Evolutionary conservation across 2,329 filamentous ascomycete species (phyloP).

Genomic region (Fusarium begoniae): DNA sequence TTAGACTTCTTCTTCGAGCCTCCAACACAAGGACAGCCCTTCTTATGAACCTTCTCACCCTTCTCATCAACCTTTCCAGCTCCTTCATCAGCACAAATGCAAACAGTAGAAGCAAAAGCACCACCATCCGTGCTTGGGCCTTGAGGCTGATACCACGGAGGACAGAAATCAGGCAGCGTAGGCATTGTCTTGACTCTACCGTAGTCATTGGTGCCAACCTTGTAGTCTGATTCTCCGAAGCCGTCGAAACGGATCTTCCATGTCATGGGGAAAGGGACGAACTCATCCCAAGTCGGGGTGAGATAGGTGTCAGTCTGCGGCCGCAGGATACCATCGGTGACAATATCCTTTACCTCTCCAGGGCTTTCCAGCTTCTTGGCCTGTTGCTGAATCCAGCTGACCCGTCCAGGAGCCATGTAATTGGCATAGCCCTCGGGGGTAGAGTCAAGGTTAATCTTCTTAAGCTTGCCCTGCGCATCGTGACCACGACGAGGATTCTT

Average conservation of each 20-base stretch:
- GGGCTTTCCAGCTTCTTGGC: neutral
- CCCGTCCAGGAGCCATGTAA: conserved; percentile 26
- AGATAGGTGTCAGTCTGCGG: neutral
- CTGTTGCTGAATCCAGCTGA: neutral
- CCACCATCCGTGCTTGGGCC: neutral
- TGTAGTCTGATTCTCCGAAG: neutral
- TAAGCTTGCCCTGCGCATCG: conserved; percentile 29
- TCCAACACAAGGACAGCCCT: neutral
- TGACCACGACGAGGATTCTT: conserved; percentile 37
- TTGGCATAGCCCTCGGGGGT: conserved; percentile 32
- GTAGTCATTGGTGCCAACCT: neutral
- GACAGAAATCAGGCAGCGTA: neutral
- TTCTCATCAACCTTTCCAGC: neutral
- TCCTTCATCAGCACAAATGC: neutral
- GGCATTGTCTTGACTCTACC: neutral
- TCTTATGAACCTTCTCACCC: neutral
- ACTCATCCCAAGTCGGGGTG: neutral
- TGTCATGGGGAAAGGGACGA: conserved; percentile 6
- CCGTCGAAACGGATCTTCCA: conserved; percentile 8
- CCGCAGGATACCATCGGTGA: neutral
- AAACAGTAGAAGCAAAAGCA: neutral
- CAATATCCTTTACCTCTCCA: neutral
- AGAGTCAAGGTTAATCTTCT: conserved; percentile 25
- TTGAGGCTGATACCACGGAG: conserved; percentile 7
- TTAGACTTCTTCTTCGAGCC: neutral